Conservation (phyloP, 225 moss, liverwort and hornwort species). For the Rhytidiadelphus loreus region DNA sequence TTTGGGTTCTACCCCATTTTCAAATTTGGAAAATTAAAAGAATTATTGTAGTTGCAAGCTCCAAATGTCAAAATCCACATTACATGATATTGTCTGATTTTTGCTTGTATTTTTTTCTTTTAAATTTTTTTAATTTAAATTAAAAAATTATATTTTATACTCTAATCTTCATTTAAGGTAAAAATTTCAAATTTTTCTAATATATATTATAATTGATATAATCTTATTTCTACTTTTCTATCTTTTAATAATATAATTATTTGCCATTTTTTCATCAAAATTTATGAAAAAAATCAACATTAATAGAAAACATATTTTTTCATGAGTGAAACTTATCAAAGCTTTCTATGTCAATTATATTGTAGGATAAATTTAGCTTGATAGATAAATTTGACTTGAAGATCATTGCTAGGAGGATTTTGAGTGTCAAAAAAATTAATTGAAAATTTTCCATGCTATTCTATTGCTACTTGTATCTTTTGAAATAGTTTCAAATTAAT, state of each 20-base stretch:
- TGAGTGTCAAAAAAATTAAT: no score
- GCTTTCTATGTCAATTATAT: neutral
- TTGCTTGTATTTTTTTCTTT: no score
- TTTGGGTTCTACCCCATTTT: accelerated
- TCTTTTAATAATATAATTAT: neutral
- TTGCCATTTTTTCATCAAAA: neutral
- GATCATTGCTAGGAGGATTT: accelerated
- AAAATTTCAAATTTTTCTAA: neutral
- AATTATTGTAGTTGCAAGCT: neutral
- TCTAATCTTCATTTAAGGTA: neutral
- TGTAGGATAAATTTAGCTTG: neutral
- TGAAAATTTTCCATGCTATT: no score
- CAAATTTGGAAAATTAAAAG: neutral
- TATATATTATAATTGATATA: neutral
- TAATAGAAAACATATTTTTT: no score
- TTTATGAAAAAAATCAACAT: neutral
- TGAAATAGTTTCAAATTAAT: no score
- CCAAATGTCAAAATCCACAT: neutral
- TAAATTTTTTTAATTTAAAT: no score
- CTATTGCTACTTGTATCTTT: no score
- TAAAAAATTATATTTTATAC: neutral
- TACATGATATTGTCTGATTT: neutral
- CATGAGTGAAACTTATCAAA: neutral
- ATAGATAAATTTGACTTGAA: neutral
- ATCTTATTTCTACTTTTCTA: neutral